Evolutionary conservation across 108 stramenopile species (phyloP).

Genomic region (Nitzschia putrida): DNA sequence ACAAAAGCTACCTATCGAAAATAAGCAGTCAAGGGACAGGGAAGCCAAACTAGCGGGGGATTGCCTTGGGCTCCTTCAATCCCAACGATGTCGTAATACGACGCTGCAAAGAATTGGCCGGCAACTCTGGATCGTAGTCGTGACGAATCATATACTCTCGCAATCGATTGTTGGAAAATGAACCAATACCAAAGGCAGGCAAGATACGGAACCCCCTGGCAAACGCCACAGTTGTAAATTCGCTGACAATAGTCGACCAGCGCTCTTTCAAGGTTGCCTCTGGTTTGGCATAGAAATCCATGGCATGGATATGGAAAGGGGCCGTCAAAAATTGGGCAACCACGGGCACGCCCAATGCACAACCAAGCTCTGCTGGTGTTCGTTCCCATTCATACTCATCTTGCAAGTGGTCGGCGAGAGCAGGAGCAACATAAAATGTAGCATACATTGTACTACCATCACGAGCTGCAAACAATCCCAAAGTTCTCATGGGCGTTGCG

Average conservation of each 20-base stretch:
- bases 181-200: constrained; percentile 51
- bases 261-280: constrained; percentile 32
- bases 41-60: neutral
- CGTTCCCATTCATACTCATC: constrained; percentile 27
- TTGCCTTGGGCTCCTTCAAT: neutral
- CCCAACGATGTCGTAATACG: neutral
- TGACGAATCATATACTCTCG: constrained; percentile 44
- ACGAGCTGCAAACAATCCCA: constrained; percentile 39
- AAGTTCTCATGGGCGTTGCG: constrained; percentile 34
- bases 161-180: constrained; percentile 49
- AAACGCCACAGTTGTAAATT: constrained; percentile 42
- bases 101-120: neutral
- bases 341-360: constrained; percentile 40
- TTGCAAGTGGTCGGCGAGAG: constrained; percentile 26
- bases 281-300: constrained; percentile 40
- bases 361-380: constrained; percentile 28
- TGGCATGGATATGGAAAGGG: constrained; percentile 48
- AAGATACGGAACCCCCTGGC: constrained; percentile 51
- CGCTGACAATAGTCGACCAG: constrained; percentile 21
- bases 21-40: too few relatives aligned
- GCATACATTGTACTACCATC: constrained; percentile 47
- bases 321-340: constrained; percentile 40
- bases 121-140: constrained; percentile 27
- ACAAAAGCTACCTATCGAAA: too few relatives aligned
- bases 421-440: constrained; percentile 45